A percentile compares a stretch with the other conserved stretches of the same genome.
These are phyloP conservation scores for Ganoderma boninense DNA, from an alignment of 1,284 basidiomycete genomes.

Conservation along the genomic window DNA sequence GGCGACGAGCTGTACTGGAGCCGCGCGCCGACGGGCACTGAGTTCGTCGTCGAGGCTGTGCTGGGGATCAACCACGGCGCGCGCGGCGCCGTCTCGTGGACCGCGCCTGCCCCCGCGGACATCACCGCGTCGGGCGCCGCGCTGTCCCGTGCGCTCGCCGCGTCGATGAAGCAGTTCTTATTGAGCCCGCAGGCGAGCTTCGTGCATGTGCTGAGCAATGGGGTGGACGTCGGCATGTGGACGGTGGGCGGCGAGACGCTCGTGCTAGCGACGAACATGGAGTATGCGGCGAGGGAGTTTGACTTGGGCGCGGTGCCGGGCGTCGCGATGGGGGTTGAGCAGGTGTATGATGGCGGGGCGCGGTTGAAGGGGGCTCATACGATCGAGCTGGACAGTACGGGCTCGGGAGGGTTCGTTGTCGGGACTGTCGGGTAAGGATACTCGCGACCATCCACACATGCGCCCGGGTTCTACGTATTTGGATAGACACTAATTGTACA, in stretches of 20 bases:
- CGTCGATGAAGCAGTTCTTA: constrained; percentile 49
- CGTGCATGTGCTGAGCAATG: constrained; percentile 38
- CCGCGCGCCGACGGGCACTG: constrained; percentile 69
- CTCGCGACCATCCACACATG: too few relatives aligned
- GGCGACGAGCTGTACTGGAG: constrained; percentile 73
- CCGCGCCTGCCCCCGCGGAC: constrained; percentile 66
- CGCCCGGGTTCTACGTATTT: too few relatives aligned
- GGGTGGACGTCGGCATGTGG: constrained; percentile 54
- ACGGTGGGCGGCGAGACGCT: constrained; percentile 42
- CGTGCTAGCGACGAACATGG: constrained; percentile 52
- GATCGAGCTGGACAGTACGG: constrained; percentile 39
- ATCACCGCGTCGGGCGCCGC: constrained; percentile 65
- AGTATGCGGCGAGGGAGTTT: constrained; percentile 44
- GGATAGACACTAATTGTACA: too few relatives aligned
- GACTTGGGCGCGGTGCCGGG: constrained; percentile 30
- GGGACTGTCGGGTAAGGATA: background rate
- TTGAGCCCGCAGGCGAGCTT: constrained; percentile 43
- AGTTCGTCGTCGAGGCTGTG: constrained; percentile 71
- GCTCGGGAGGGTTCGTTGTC: constrained; percentile 43
- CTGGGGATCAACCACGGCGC: constrained; percentile 78
- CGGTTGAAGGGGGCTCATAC: constrained; percentile 30
- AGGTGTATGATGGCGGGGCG: constrained; percentile 44
- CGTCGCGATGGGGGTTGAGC: constrained; percentile 20
- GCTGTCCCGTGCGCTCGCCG: constrained; percentile 54
- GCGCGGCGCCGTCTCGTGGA: constrained; percentile 73